Percentiles rank a stretch among this genome's conserved stretches.
phyloP scores from a whole-genome alignment of 163 green algal species.

The Chloroidium sp. region DNA sequence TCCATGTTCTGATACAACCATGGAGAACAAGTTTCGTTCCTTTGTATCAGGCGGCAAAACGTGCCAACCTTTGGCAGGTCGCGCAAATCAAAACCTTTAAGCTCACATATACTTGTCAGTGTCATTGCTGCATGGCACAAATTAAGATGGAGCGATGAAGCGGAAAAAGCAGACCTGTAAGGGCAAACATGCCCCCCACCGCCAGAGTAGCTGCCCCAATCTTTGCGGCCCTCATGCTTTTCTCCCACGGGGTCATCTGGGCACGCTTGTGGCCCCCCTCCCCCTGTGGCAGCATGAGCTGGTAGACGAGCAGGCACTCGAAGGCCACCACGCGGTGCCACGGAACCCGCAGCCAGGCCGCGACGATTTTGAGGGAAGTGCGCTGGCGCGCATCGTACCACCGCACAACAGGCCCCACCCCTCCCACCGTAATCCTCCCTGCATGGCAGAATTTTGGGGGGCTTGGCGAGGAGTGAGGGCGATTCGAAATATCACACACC shows the following conservation, averaged over 20 bases:
- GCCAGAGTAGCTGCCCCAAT: constrained; percentile 62
- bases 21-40: no score
- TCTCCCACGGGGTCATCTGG: constrained; percentile 7
- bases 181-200: constrained; percentile 64
- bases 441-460: not conserved
- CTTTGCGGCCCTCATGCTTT: constrained; percentile 28
- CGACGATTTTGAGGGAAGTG: constrained; percentile 53
- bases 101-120: no score
- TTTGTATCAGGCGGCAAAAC: no score
- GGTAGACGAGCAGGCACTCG: constrained; percentile 30
- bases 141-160: not conserved
- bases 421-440: not conserved
- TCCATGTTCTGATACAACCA: no score
- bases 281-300: constrained; percentile 2
- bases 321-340: constrained; percentile 28
- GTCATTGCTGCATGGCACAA: no score
- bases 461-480: not conserved
- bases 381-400: constrained; percentile 70
- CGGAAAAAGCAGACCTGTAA: constrained; percentile 42
- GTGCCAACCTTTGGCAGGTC: no score
- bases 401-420: constrained; percentile 10
- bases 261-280: not conserved
- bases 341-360: constrained; percentile 66
- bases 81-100: no score
- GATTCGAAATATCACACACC: no score